Base-by-base conservation (phyloP, 2,329 filamentous ascomycete genomes). In the Trichoderma pleuroti region DNA sequence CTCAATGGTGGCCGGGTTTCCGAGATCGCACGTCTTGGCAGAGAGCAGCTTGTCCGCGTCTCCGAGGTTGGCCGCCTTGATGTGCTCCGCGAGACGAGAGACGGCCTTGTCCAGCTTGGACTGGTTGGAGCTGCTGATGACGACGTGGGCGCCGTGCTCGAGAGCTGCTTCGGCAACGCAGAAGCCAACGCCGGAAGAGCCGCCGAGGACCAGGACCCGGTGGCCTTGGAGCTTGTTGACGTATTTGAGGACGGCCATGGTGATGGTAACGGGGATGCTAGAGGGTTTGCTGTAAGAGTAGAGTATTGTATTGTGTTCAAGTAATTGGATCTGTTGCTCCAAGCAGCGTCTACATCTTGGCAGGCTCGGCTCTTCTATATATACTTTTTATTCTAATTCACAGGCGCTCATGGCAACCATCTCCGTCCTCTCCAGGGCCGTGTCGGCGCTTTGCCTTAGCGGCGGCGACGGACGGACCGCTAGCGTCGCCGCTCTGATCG, bases 131-230 rank as follows among this genome's bases (percentile, higher is more conserved):
- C 86, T 89, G n/a, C 87, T 86, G 75, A 92, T 85, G 59, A 82
- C 85, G 18, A 92, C 86, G n/a, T 76, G 77, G 49, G 86, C 86
- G 39, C 87, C 87, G 70, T 85, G 80, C 67, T 86, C 85, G 54
- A 91, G 76, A 16, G 83, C 80, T 2, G 84, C 86, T 81, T 90
- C 85, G 65, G 90, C 89, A 12, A 89, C 86, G 68, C 81, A 84
- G 73, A 84, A 88, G 36, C 90, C 90, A 52, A 92, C 89, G 65
- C 90, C 90, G 18, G 86, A 84, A 2, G 87, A 86, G 52, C 88
- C 90, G 57, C 90, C 90, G 60, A 92, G 83, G 75, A 92, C 80
- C 52, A 92, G 85, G 74, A 90, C 78, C 72, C 79, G 80, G 54
- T 76, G 76, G 73, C 75, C 74, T 24, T 78, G 75, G 21, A 82